These are phyloP conservation scores for Lasiodiplodia sp. DNA, from an alignment of 2,329 filamentous ascomycete species.

Conservation along the genomic window DNA sequence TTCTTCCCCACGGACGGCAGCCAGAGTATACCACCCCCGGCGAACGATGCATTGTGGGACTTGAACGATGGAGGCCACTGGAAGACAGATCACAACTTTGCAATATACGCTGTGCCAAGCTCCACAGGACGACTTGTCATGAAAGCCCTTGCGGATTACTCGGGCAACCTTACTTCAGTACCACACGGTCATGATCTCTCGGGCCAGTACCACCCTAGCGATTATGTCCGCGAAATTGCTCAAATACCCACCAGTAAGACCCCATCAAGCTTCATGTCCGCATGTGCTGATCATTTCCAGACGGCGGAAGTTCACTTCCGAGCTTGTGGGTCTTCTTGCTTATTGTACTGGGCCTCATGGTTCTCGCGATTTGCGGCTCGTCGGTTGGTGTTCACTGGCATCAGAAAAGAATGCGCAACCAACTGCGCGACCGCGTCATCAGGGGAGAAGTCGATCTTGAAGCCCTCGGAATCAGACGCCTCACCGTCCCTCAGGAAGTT, in stretches of 20 bases:
- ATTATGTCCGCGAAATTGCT: constrained; percentile 59
- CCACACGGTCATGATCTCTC: constrained; percentile 50
- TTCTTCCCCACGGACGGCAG: constrained; percentile 54
- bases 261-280: not conserved
- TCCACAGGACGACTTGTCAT: constrained; percentile 72
- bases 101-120: constrained; percentile 82
- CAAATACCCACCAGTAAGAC: constrained; percentile 49
- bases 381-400: constrained; percentile 79
- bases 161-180: constrained; percentile 69
- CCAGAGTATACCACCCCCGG: constrained; percentile 64
- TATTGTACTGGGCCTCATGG: constrained; percentile 73
- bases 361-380: constrained; percentile 70
- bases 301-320: constrained; percentile 66
- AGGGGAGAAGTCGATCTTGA: constrained; percentile 86
- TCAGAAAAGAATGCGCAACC: constrained; percentile 73
- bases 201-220: constrained; percentile 46
- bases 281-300: constrained; percentile 31
- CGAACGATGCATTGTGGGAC: constrained; percentile 72
- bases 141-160: constrained; percentile 75
- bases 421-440: constrained; percentile 73
- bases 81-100: constrained; percentile 74
- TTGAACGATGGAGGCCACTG: constrained; percentile 74
- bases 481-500: constrained; percentile 76
- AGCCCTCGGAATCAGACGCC: constrained; percentile 79
- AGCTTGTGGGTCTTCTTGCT: constrained; percentile 82